These are phyloP conservation scores for Naganishia sp. DNA, from an alignment of 1,284 basidiomycete genomes.

Conservation along the genomic window DNA sequence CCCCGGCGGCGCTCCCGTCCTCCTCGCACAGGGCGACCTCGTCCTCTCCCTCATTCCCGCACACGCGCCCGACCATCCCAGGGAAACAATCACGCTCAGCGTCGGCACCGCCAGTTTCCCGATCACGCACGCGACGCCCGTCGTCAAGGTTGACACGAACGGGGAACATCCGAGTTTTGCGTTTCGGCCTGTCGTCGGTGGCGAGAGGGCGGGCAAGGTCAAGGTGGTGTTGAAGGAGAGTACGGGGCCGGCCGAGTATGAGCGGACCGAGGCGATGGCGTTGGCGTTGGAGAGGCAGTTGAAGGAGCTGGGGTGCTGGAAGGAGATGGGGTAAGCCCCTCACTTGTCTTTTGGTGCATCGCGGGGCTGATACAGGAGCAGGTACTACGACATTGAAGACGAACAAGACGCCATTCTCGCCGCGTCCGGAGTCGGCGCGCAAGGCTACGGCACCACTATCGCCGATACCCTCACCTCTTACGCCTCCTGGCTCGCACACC, in stretches of 20 bases:
- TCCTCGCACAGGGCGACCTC: slow-evolving; percentile 48
- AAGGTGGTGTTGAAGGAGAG: slow-evolving; percentile 47
- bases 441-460: slow-evolving; percentile 44
- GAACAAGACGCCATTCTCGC: slow-evolving; percentile 38
- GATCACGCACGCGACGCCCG: slow-evolving; percentile 41
- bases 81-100: slow-evolving; percentile 38
- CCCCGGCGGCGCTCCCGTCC: slow-evolving; percentile 40
- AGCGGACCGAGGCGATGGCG: slow-evolving; percentile 43
- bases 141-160: slow-evolving; percentile 46
- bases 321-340: no score
- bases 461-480: slow-evolving; percentile 41
- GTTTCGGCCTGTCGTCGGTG: slow-evolving; percentile 44
- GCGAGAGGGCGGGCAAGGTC: slow-evolving; percentile 46
- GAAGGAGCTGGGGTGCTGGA: slow-evolving; percentile 41
- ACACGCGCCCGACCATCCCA: slow-evolving; percentile 43
- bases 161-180: slow-evolving; percentile 47
- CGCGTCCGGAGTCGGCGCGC: slow-evolving; percentile 16
- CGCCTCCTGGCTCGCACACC: slow-evolving; percentile 38
- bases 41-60: slow-evolving; percentile 47
- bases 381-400: slow-evolving; percentile 52
- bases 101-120: slow-evolving; percentile 48
- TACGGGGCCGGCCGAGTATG: slow-evolving; percentile 47
- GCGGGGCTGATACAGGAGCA: slow-evolving; percentile 41
- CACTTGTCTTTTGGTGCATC: no score
- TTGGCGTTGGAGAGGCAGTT: slow-evolving; percentile 43